A percentile compares a stretch with the other conserved stretches of the same genome.
Evolutionary conservation across 352 stramenopile genomes (phyloP).

Genomic region (Pythium graminicola): DNA sequence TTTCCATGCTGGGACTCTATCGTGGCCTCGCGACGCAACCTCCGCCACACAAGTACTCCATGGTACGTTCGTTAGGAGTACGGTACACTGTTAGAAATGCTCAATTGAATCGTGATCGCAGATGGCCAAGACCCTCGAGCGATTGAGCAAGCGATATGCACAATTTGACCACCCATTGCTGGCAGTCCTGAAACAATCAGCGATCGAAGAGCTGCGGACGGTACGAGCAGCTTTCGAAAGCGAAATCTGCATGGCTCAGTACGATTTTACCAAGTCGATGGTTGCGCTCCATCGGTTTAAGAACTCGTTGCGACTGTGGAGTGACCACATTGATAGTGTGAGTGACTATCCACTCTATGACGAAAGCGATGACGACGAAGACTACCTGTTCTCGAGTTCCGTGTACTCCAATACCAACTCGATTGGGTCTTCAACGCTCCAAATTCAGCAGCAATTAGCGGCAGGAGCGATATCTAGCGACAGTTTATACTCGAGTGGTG

Average conservation of each 20-base stretch:
- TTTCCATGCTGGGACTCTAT: slow-evolving; percentile 71
- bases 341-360: slow-evolving; percentile 77
- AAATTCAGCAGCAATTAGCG: slow-evolving; percentile 17
- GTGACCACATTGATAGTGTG: slow-evolving; percentile 71
- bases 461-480: background rate
- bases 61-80: slow-evolving; percentile 24
- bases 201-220: slow-evolving; percentile 64
- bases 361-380: slow-evolving; percentile 34
- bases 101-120: too few relatives aligned
- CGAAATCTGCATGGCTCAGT: slow-evolving; percentile 59
- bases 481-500: background rate
- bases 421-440: slow-evolving; percentile 9
- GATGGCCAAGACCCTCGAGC: slow-evolving; percentile 41
- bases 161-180: slow-evolving; percentile 66
- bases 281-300: slow-evolving; percentile 69
- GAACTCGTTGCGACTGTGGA: slow-evolving; percentile 53
- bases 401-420: slow-evolving; percentile 59
- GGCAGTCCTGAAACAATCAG: slow-evolving; percentile 57
- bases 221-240: slow-evolving; percentile 59
- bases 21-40: slow-evolving; percentile 43
- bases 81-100: too few relatives aligned
- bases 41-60: slow-evolving; percentile 47
- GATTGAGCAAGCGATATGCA: slow-evolving; percentile 44
- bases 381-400: slow-evolving; percentile 49
- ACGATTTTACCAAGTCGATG: slow-evolving; percentile 74